phyloP scores from a whole-genome alignment of 805 yeast genomes.

The Metschnikowia corniflorae region DNA sequence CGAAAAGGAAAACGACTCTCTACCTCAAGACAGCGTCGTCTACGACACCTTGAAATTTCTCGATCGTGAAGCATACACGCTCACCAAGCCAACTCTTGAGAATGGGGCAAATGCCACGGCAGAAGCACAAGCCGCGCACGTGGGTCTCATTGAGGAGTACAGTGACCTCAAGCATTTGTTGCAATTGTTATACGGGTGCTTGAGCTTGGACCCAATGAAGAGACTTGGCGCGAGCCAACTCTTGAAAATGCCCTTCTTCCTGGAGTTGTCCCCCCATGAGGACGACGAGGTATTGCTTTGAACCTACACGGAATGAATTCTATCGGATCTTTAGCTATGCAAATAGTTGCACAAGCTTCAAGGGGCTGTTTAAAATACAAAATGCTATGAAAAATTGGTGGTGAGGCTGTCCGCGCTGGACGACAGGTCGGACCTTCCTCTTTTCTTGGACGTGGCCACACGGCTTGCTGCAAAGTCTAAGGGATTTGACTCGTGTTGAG shows the following conservation, averaged over 20 bases:
- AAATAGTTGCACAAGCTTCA: no score
- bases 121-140: constrained; percentile 16
- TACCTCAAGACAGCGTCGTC: constrained; percentile 71
- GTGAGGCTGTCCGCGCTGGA: constrained; percentile 18
- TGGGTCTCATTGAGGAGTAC: constrained; percentile 26
- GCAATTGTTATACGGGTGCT: constrained; percentile 53
- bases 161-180: constrained; percentile 46
- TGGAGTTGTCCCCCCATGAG: constrained; percentile 31
- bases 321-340: neutral
- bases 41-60: constrained; percentile 56
- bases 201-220: constrained; percentile 54
- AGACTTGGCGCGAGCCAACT: constrained; percentile 58
- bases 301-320: no score
- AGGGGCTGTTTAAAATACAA: neutral
- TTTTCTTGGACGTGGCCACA: constrained; percentile 8
- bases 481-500: constrained; percentile 3
- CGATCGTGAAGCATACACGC: constrained; percentile 37
- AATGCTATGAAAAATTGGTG: constrained; percentile 4
- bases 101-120: constrained; percentile 13
- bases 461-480: constrained; percentile 5
- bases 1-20: constrained; percentile 55
- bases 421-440: constrained; percentile 19
- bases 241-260: constrained; percentile 57
- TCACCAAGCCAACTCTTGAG: constrained; percentile 23
- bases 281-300: constrained; percentile 34